These are phyloP conservation scores for Starmerella scarabaei DNA, from an alignment of 805 yeast species.

Conservation along the genomic window DNA sequence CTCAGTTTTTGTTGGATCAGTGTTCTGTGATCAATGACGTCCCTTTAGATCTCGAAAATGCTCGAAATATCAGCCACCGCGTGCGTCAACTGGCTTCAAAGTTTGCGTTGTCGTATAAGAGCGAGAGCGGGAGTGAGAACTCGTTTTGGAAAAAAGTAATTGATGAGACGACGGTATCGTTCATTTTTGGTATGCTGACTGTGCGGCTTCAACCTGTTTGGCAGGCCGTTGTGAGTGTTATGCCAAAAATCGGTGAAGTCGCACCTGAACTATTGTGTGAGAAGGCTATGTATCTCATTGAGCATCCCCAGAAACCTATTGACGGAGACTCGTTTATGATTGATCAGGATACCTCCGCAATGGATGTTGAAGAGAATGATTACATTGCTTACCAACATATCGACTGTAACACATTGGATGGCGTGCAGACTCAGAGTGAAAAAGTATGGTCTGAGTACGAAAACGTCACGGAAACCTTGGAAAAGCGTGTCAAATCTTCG, in stretches of 20 bases:
- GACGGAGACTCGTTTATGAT: not conserved
- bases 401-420: not conserved
- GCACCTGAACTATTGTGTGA: conserved; percentile 40
- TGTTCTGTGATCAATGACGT: conserved; percentile 54
- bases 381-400: not conserved
- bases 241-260: conserved; percentile 37
- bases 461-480: not conserved
- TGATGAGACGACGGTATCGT: conserved; percentile 33
- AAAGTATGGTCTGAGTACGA: not conserved
- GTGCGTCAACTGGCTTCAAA: conserved; percentile 44
- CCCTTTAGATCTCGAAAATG: conserved; percentile 54
- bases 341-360: not conserved
- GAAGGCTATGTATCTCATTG: conserved; percentile 28
- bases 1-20: conserved; percentile 29
- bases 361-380: conserved; percentile 2
- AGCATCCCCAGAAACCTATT: not conserved
- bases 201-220: conserved; percentile 75
- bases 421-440: not conserved
- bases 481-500: conserved; percentile 1
- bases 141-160: conserved; percentile 20
- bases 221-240: conserved; percentile 55
- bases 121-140: conserved; percentile 5
- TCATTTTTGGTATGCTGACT: conserved; percentile 56
- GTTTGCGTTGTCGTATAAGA: conserved; percentile 21
- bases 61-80: conserved; percentile 63